phyloP scores from a whole-genome alignment of 2,329 filamentous ascomycete genomes.

The Aspergillus intermedius region DNA sequence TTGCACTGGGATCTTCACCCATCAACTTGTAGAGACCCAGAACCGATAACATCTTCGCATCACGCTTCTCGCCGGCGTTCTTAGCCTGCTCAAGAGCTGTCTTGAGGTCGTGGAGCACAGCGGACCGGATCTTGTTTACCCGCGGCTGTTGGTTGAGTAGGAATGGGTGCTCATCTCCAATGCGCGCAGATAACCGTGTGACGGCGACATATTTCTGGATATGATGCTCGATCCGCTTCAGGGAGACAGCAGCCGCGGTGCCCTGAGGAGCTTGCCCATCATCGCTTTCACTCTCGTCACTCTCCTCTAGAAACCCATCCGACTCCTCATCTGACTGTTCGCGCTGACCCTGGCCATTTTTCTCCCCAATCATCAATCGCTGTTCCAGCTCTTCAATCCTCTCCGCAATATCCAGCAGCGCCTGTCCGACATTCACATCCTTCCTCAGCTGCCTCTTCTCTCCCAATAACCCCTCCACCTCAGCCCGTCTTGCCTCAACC shows the following conservation, averaged over 20 bases:
- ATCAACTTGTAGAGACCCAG: constrained; percentile 57
- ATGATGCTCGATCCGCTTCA: constrained; percentile 49
- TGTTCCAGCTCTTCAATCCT: constrained; percentile 56
- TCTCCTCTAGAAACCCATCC: constrained; percentile 28
- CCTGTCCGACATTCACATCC: constrained; percentile 57
- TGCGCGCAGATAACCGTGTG: constrained; percentile 43
- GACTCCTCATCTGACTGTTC: constrained; percentile 25
- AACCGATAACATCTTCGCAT: constrained; percentile 47
- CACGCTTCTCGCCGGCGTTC: constrained; percentile 25
- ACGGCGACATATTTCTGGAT: constrained; percentile 54
- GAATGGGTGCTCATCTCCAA: constrained; percentile 58
- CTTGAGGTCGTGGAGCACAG: constrained; percentile 59
- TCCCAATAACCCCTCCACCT: constrained; percentile 57
- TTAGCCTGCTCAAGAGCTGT: constrained; percentile 55
- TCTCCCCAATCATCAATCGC: constrained; percentile 59
- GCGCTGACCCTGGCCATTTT: constrained; percentile 11
- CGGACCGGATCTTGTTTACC: constrained; percentile 53
- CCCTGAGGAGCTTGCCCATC: constrained; percentile 6
- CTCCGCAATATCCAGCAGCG: constrained; percentile 40
- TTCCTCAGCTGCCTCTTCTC: constrained; percentile 60
- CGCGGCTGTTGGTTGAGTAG: constrained; percentile 51
- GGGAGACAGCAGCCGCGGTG: constrained; percentile 24
- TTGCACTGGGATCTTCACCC: constrained; percentile 53
- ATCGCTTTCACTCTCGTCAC: constrained; percentile 28
- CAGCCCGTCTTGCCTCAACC: constrained; percentile 57